Base-by-base conservation (phyloP, 2,329 filamentous ascomycete species). In the Penicillium frequentans region DNA sequence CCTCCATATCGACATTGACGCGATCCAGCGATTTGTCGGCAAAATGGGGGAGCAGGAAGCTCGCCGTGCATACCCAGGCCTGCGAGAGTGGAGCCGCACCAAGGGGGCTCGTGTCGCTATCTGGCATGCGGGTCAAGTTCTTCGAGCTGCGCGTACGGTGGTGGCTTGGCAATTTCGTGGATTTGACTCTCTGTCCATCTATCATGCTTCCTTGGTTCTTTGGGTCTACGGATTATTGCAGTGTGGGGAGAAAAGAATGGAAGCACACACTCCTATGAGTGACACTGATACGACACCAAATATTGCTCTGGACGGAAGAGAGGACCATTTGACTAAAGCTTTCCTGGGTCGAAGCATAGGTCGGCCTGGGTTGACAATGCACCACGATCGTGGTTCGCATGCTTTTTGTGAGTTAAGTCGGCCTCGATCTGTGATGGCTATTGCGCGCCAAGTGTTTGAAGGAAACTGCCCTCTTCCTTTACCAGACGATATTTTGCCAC, bases 41-140 rank as follows among this genome's bases (percentile, higher is more conserved):
- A 62, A 62, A 24, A 39, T 60, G 26, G 60, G 60, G 14, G 60
- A 60, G 19, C 27, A 49, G 3, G 60, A 62, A 24, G 60, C 60
- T 6, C 57, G 60, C 5, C 60, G 55, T 14, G 57, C 60, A 4
- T 62, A 60, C 26, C 60, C 60, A 4, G 53, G 49, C 1, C 53
- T 62, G 5, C 45, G 60, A 11, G 60, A 58, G 27, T 62, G 60
- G 60, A 60, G 60, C 39, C 57, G 49, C 2, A 60, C 57, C 4
- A 62, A 54, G 50, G 60, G 60, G n/a, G 57, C 60, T 13, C 55
- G 57, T 2, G 48, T 48, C 10, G 57, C 55, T 1, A 56, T 62
- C 5, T 62, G 60, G 60, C 60, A 62, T 23, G 60, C 60, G 6
- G 60, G 60, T 4, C 60, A 62, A 31, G 55, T 60, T 5, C 26